A percentile compares a stretch with the other conserved stretches of the same genome.
Evolutionary conservation across 768 basidiomycete genomes (phyloP).

Genomic region (Tulasnella sp.): DNA sequence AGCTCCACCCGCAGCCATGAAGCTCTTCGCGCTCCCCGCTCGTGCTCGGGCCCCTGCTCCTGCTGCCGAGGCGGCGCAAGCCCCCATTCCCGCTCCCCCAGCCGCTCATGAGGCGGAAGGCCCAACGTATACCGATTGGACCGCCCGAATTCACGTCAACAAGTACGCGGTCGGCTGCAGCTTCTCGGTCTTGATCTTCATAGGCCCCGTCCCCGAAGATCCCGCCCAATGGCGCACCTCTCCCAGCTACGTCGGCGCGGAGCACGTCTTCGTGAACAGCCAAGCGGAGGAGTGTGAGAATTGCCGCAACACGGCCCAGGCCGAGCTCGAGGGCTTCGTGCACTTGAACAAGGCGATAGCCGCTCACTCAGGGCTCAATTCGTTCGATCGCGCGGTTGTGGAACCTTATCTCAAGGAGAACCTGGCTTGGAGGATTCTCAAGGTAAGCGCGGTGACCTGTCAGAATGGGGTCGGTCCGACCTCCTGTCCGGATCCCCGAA

Average conservation of each 20-base stretch:
- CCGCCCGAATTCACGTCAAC: slow-evolving; percentile 11
- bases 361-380: not conserved
- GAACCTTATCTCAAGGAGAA: slow-evolving; percentile 12
- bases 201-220: slow-evolving; percentile 6
- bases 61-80: not conserved
- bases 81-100: not conserved
- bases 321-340: slow-evolving; percentile 10
- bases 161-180: not conserved
- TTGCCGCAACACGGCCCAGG: slow-evolving; percentile 12
- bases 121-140: not conserved
- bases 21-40: slow-evolving; percentile 5
- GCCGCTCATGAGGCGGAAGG: not conserved
- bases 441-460: not conserved
- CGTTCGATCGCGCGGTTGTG: slow-evolving; percentile 15
- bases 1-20: not conserved
- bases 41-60: too few species aligned
- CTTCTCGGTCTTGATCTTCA: slow-evolving; percentile 8
- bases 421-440: slow-evolving; percentile 17
- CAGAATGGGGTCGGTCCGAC: too few species aligned
- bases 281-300: slow-evolving; percentile 14
- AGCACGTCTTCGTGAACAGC: not conserved
- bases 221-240: slow-evolving; percentile 5
- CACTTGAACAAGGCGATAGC: not conserved
- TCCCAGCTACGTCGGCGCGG: not conserved
- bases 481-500: not conserved